Evolutionary conservation across 2,329 filamentous ascomycete genomes (phyloP).

Genomic region (Xylaria sp.): DNA sequence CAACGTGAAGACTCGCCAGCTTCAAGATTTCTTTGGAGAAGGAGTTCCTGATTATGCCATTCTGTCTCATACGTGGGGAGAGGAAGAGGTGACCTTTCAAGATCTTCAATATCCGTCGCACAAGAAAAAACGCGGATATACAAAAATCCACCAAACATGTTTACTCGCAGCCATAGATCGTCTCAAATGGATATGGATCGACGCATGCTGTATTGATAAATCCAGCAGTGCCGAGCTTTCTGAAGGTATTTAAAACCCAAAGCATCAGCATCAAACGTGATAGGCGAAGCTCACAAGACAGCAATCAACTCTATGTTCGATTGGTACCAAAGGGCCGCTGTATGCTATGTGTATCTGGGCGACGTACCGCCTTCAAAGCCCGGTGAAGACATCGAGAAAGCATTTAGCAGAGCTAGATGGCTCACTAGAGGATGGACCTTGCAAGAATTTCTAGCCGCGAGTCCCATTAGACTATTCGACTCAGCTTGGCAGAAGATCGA

Average conservation of each 20-base stretch:
- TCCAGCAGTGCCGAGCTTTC: constrained; percentile 38
- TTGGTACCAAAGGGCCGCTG: constrained; percentile 30
- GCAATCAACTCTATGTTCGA: constrained; percentile 38
- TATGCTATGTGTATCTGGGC: constrained; percentile 35
- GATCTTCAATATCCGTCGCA: constrained; percentile 23
- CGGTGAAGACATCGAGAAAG: constrained; percentile 5
- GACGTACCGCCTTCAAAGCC: constrained; percentile 26
- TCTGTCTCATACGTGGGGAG: constrained; percentile 36
- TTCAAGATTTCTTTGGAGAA: constrained; percentile 16
- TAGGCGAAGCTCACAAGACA: constrained; percentile 12
- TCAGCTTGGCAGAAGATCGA: neutral
- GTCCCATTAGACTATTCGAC: constrained; percentile 1
- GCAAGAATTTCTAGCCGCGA: constrained; percentile 36
- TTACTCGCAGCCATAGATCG: constrained; percentile 17
- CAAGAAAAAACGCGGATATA: constrained; percentile 19
- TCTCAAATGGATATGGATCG: constrained; percentile 33
- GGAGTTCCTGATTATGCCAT: constrained; percentile 24
- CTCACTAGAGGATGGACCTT: constrained; percentile 35
- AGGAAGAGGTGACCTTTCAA: constrained; percentile 35
- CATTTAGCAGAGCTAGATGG: constrained; percentile 33
- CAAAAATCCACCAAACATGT: constrained; percentile 34
- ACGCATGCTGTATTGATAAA: constrained; percentile 41
- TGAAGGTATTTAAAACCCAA: constrained; percentile 10
- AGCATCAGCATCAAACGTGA: neutral
- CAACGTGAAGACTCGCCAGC: constrained; percentile 13